These are phyloP conservation scores for Jaapia argillacea DNA, from an alignment of 768 basidiomycete genomes.

Conservation along the genomic window DNA sequence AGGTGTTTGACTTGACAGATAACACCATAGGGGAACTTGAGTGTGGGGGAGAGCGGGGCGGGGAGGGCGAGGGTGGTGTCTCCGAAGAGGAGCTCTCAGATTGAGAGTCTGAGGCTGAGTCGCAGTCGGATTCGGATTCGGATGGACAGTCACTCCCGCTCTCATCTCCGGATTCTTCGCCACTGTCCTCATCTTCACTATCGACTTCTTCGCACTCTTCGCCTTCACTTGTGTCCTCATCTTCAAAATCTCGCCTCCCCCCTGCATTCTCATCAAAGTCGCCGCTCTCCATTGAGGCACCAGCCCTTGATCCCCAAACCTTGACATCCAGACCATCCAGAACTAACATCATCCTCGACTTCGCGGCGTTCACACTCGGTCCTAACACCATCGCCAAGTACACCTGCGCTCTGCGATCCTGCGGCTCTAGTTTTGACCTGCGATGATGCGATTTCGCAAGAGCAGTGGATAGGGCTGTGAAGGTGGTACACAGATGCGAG, in stretches of 20 bases:
- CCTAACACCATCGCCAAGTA: constrained; percentile 61
- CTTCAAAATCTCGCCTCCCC: constrained; percentile 1
- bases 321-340: constrained; percentile 55
- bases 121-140: constrained; percentile 1
- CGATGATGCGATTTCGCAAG: too few species aligned
- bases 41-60: constrained; percentile 6
- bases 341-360: constrained; percentile 48
- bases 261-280: neutral
- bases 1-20: constrained; percentile 2
- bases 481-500: constrained; percentile 69
- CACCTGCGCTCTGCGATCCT: constrained; percentile 19
- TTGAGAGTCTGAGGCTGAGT: constrained; percentile 1
- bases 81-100: constrained; percentile 11
- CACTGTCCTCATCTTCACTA: constrained; percentile 4
- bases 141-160: constrained; percentile 4
- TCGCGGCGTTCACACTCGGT: constrained; percentile 51
- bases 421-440: neutral
- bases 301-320: constrained; percentile 15
- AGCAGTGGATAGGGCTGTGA: constrained; percentile 61
- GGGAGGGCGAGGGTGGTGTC: constrained; percentile 18
- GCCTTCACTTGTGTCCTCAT: constrained; percentile 1
- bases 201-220: constrained; percentile 8
- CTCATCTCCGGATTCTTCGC: constrained; percentile 5
- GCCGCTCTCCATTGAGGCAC: neutral
- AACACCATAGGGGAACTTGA: neutral